Evolutionary conservation across 2,329 filamentous ascomycete genomes (phyloP).

Genomic region (Monilinia aucupariae): DNA sequence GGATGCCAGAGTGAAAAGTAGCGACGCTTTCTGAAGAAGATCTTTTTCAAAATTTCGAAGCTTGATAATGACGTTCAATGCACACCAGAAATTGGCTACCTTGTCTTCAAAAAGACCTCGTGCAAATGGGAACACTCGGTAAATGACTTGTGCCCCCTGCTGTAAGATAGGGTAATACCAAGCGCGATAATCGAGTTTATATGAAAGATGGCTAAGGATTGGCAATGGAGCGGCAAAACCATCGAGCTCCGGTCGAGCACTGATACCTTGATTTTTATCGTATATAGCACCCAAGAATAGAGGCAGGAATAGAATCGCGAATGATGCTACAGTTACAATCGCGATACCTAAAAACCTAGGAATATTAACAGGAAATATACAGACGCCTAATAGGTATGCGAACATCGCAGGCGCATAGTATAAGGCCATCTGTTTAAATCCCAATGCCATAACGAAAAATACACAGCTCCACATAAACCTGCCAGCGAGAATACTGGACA

Average conservation of each 20-base stretch:
- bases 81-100: conserved; percentile 97
- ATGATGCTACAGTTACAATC: conserved; percentile 65
- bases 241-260: conserved; percentile 50
- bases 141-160: conserved; percentile 76
- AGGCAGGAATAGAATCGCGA: conserved; percentile 69
- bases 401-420: conserved; percentile 95
- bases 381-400: conserved; percentile 82
- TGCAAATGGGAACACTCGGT: conserved; percentile 93
- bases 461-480: conserved; percentile 82
- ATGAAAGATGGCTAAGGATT: conserved; percentile 52
- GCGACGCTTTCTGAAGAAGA: conserved; percentile 69
- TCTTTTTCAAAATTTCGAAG: conserved; percentile 66
- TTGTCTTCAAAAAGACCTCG: conserved; percentile 98
- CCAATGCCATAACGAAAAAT: conserved; percentile 89
- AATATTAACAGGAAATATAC: conserved; percentile 69
- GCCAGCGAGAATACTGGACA: conserved; percentile 83
- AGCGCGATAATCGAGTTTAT: conserved; percentile 57
- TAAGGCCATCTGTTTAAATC: conserved; percentile 98
- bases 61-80: conserved; percentile 84
- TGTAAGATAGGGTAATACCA: conserved; percentile 70
- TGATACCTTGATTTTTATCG: conserved; percentile 60
- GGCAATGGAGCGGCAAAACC: conserved; percentile 58
- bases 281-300: conserved; percentile 67
- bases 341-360: conserved; percentile 69
- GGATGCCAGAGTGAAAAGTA: conserved; percentile 66